These are phyloP conservation scores for Aspergillus transmontanensis DNA, from an alignment of 2,329 filamentous ascomycete genomes.

Conservation along the genomic window DNA sequence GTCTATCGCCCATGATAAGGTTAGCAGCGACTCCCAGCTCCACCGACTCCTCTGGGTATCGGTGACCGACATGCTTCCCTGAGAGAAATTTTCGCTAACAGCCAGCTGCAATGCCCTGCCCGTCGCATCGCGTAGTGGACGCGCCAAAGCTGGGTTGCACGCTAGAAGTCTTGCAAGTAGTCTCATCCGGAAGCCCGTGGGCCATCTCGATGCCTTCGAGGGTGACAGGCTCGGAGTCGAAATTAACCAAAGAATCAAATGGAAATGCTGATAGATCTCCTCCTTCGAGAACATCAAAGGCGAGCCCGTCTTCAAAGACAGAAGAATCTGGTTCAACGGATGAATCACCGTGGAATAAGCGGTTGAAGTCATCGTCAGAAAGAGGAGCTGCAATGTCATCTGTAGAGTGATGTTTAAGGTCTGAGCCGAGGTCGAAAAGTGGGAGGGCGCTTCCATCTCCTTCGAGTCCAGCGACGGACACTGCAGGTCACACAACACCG, in stretches of 20 bases:
- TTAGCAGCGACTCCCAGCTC: conserved; percentile 50
- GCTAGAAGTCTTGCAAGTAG: conserved; percentile 54
- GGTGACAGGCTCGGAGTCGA: conserved; percentile 53
- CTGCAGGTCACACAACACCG: conserved; percentile 99
- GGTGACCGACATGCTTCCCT: conserved; percentile 36
- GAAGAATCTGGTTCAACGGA: conserved; percentile 72
- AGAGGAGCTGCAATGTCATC: conserved; percentile 65
- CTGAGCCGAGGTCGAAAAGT: conserved; percentile 43
- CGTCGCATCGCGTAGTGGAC: conserved; percentile 57
- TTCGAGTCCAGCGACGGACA: conserved; percentile 80
- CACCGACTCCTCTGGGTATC: conserved; percentile 33
- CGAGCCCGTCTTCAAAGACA: conserved; percentile 75
- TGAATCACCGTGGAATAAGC: conserved; percentile 63
- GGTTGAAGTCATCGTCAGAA: conserved; percentile 68
- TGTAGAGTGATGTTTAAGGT: conserved; percentile 54
- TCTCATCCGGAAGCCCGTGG: conserved; percentile 52
- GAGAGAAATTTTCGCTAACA: conserved; percentile 46
- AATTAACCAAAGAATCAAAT: conserved; percentile 59
- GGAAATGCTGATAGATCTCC: conserved; percentile 53
- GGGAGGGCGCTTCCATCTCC: conserved; percentile 51
- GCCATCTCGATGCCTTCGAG: conserved; percentile 47
- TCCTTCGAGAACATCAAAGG: conserved; percentile 66
- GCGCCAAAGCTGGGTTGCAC: conserved; percentile 58
- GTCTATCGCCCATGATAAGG: conserved; percentile 49
- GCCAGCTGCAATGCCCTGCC: conserved; percentile 56